Conservation (phyloP, 2,329 filamentous ascomycete species). For the Neonectria punicea region DNA sequence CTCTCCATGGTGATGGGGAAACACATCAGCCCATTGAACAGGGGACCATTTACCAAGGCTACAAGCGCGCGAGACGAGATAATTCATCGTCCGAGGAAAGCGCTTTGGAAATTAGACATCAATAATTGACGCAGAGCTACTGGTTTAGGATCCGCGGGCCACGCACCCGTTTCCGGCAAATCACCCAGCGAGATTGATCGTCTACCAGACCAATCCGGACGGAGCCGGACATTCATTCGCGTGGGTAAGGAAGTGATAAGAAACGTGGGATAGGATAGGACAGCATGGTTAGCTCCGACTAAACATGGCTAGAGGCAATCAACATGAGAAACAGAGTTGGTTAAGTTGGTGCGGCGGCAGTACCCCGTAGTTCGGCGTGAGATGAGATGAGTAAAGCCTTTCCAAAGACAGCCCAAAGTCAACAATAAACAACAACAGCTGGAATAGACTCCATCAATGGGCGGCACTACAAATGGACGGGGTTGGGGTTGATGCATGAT, state of each 20-base stretch:
- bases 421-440: conserved; percentile 7
- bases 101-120: conserved; percentile 29
- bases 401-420: conserved; percentile 11
- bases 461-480: neutral
- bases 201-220: neutral
- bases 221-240: conserved; percentile 8
- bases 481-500: neutral
- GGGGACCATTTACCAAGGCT: conserved; percentile 15
- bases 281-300: conserved; percentile 5
- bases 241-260: neutral
- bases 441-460: neutral
- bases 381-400: neutral
- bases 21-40: conserved; percentile 24
- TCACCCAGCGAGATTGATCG: conserved; percentile 8
- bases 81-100: conserved; percentile 10
- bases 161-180: conserved; percentile 16
- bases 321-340: neutral
- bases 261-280: neutral
- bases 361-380: neutral
- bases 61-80: neutral
- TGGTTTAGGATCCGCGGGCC: conserved; percentile 5
- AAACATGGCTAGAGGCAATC: conserved; percentile 10
- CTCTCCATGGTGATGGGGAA: neutral
- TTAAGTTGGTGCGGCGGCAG: conserved; percentile 4
- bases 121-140: conserved; percentile 1